Conservation (phyloP, 1,284 basidiomycete genomes). For the Microbotryomycetes sp. region DNA sequence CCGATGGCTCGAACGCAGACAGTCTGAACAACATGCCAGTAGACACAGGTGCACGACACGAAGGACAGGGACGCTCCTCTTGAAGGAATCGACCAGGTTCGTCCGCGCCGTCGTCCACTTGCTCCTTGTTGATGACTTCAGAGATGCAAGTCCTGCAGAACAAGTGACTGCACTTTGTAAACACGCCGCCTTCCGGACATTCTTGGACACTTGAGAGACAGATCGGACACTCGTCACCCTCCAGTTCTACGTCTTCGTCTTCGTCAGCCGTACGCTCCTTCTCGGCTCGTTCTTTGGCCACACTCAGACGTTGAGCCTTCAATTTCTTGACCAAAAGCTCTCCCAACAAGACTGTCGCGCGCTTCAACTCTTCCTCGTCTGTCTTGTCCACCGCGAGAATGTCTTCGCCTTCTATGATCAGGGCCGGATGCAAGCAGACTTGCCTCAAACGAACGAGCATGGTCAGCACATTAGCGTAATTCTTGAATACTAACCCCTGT, state of each 20-base stretch:
- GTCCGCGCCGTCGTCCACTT: constrained; percentile 11
- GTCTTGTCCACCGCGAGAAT: constrained; percentile 19
- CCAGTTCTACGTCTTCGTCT: constrained; percentile 8
- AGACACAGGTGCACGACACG: constrained; percentile 19
- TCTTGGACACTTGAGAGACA: constrained; percentile 15
- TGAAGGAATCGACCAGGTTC: constrained; percentile 9
- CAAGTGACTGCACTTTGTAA: constrained; percentile 19
- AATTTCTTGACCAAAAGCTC: constrained; percentile 10
- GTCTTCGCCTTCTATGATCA: constrained; percentile 21
- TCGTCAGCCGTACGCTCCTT: constrained; percentile 4
- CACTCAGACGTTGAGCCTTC: constrained; percentile 12
- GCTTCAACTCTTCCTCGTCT: constrained; percentile 19
- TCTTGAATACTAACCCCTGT: constrained; percentile 41
- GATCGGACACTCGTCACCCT: constrained; percentile 31
- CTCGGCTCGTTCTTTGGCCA: constrained; percentile 22
- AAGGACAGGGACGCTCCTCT: constrained; percentile 29
- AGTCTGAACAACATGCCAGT: constrained; percentile 16
- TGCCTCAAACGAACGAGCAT: constrained; percentile 52
- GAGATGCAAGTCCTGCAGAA: constrained; percentile 19
- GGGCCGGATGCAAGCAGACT: constrained; percentile 52
- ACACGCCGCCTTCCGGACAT: background rate
- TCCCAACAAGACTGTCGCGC: constrained; percentile 31
- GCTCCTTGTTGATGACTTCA: constrained; percentile 1
- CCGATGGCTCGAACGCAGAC: constrained; percentile 29
- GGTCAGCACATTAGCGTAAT: constrained; percentile 52